Evolutionary conservation across 768 basidiomycete species (phyloP).

Genomic region (Hydnum rufescens): DNA sequence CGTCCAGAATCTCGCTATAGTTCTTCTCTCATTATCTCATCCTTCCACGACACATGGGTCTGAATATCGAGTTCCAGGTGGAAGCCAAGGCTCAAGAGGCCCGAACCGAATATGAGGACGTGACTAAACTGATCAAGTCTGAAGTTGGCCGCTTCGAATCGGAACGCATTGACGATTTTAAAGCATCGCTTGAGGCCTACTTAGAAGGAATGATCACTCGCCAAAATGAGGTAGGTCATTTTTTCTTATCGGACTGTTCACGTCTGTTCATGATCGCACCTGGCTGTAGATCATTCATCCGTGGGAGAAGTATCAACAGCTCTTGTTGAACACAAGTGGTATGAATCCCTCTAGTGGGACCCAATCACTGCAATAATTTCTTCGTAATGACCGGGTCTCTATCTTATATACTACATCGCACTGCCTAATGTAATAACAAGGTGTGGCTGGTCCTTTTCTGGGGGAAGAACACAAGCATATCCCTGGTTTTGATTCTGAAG

Average conservation of each 20-base stretch:
- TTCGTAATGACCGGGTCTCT: too few relatives aligned
- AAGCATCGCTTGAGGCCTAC: conserved; percentile 59
- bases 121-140: conserved; percentile 68
- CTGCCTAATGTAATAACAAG: too few relatives aligned
- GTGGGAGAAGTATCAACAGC: conserved; percentile 72
- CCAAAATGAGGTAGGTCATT: conserved; percentile 62
- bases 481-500: too few relatives aligned
- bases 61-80: conserved; percentile 27
- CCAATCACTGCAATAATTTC: too few relatives aligned
- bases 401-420: too few relatives aligned
- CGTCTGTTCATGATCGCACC: not conserved
- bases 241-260: too few relatives aligned
- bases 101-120: conserved; percentile 75
- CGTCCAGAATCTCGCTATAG: conserved; percentile 14
- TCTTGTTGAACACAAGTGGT: conserved; percentile 28
- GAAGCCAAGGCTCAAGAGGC: conserved; percentile 70
- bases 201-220: conserved; percentile 69
- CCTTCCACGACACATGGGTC: too few relatives aligned
- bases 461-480: too few relatives aligned
- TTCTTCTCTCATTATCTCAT: too few relatives aligned
- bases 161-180: conserved; percentile 88
- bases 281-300: conserved; percentile 57
- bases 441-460: too few relatives aligned
- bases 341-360: too few relatives aligned
- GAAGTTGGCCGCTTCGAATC: conserved; percentile 85